A percentile compares a stretch with the other conserved stretches of the same genome.
Evolutionary conservation across 352 stramenopile genomes (phyloP).

Genomic region (Globisporangium uncinulatum): DNA sequence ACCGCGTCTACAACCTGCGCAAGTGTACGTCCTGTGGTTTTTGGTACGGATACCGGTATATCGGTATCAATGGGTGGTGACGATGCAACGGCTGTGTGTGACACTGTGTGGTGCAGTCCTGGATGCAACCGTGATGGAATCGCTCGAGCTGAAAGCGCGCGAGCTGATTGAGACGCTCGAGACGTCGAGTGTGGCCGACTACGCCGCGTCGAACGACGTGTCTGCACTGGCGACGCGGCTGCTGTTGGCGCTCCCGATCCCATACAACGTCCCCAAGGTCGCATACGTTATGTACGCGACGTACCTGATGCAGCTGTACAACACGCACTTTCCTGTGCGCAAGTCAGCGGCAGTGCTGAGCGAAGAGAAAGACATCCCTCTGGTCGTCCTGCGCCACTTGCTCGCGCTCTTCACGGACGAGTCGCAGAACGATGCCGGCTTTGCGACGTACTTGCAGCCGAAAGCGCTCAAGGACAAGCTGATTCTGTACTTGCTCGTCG

Average conservation of each 20-base stretch:
- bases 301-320: constrained; percentile 68
- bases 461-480: constrained; percentile 83
- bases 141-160: constrained; percentile 66
- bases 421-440: constrained; percentile 42
- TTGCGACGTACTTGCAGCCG: constrained; percentile 64
- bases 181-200: constrained; percentile 51
- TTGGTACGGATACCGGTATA: background rate
- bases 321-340: constrained; percentile 50
- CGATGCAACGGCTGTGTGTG: background rate
- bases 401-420: constrained; percentile 66
- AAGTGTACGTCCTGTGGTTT: constrained; percentile 48
- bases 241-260: constrained; percentile 58
- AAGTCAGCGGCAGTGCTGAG: constrained; percentile 65
- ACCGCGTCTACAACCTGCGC: constrained; percentile 71
- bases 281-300: constrained; percentile 66
- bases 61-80: no score
- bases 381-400: constrained; percentile 64
- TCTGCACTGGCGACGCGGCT: constrained; percentile 52
- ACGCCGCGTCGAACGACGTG: constrained; percentile 35
- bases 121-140: constrained; percentile 60
- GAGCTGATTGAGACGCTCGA: constrained; percentile 61
- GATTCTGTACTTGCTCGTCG: constrained; percentile 65
- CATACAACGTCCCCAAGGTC: constrained; percentile 68
- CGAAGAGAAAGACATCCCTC: constrained; percentile 69
- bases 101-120: constrained; percentile 44